phyloP scores from a whole-genome alignment of 179 eudicot genomes.

The Pouteria campechiana region DNA sequence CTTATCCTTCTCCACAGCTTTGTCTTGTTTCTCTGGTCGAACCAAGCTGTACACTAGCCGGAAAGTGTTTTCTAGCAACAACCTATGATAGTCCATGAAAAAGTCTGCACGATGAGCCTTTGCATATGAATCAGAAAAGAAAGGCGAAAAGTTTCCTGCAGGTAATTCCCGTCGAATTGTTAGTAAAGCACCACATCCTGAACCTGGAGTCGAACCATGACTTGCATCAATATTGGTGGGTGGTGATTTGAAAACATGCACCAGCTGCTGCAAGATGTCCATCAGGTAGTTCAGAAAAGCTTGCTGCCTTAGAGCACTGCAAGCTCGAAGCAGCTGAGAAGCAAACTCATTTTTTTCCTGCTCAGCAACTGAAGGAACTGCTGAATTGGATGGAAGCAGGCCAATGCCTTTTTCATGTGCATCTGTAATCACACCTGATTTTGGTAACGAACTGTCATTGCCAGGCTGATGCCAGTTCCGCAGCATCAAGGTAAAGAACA shows the following conservation, averaged over 20 bases:
- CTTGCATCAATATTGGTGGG: slow-evolving; percentile 44
- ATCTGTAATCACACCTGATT: slow-evolving; percentile 59
- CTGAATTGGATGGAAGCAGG: slow-evolving; percentile 23
- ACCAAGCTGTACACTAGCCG: slow-evolving; percentile 88
- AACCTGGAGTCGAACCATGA: slow-evolving; percentile 52
- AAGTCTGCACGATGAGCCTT: slow-evolving; percentile 81
- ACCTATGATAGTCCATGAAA: slow-evolving; percentile 91
- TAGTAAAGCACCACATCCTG: slow-evolving; percentile 91
- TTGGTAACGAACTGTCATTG: slow-evolving; percentile 51
- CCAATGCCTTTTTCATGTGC: slow-evolving; percentile 43
- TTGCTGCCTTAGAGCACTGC: slow-evolving; percentile 86
- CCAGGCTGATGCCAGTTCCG: slow-evolving; percentile 99
- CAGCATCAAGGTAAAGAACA: slow-evolving; percentile 98
- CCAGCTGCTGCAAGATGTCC: slow-evolving; percentile 97
- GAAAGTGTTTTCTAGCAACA: slow-evolving; percentile 85
- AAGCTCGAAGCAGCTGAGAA: slow-evolving; percentile 75
- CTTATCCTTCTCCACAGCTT: slow-evolving; percentile 81
- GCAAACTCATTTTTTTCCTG: slow-evolving; percentile 75
- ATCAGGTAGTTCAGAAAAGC: slow-evolving; percentile 79
- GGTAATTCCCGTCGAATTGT: slow-evolving; percentile 93
- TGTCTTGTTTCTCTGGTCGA: slow-evolving; percentile 98
- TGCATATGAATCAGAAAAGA: slow-evolving; percentile 97
- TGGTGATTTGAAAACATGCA: slow-evolving; percentile 79
- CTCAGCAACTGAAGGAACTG: slow-evolving; percentile 38
- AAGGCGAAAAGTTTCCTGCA: slow-evolving; percentile 94